phyloP scores from a whole-genome alignment of 345 rosid genomes.

The Kandelia obovata region DNA sequence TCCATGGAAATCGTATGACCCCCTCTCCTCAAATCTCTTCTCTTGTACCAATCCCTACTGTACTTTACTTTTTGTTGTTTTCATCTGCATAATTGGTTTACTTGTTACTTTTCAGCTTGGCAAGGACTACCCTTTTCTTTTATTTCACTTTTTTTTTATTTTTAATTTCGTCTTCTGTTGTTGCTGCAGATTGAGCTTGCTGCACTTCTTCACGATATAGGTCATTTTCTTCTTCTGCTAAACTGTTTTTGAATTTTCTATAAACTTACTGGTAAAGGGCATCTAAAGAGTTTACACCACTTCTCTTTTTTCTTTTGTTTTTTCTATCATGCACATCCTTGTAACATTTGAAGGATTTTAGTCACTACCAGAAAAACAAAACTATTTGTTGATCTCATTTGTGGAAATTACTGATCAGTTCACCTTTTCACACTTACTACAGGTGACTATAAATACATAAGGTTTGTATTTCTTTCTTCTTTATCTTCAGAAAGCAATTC shows the following conservation, averaged over 20 bases:
- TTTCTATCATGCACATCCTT: too few species aligned
- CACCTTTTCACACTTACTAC: conserved; percentile 22
- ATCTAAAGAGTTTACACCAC: too few species aligned
- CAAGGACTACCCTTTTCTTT: neutral
- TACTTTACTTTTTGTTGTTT: neutral
- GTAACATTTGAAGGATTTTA: too few species aligned
- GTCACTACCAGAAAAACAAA: too few species aligned
- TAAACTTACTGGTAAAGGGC: too few species aligned
- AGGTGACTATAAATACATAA: conserved; percentile 83
- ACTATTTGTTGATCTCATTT: neutral
- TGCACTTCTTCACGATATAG: conserved; percentile 88
- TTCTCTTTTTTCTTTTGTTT: too few species aligned
- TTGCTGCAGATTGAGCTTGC: conserved; percentile 68
- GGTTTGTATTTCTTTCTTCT: conserved; percentile 40
- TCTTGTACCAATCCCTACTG: neutral
- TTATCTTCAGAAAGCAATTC: neutral
- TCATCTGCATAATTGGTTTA: neutral
- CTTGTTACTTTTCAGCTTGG: neutral
- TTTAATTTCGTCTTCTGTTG: neutral
- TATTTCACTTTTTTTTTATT: neutral
- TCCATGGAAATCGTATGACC: conserved; percentile 68
- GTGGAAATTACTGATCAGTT: conserved; percentile 8
- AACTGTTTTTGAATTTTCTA: too few species aligned
- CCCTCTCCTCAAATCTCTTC: neutral
- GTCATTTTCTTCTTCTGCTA: conserved; percentile 19